These are phyloP conservation scores for Trichoderma asperelloides DNA, from an alignment of 495 filamentous ascomycete species.

Conservation along the genomic window DNA sequence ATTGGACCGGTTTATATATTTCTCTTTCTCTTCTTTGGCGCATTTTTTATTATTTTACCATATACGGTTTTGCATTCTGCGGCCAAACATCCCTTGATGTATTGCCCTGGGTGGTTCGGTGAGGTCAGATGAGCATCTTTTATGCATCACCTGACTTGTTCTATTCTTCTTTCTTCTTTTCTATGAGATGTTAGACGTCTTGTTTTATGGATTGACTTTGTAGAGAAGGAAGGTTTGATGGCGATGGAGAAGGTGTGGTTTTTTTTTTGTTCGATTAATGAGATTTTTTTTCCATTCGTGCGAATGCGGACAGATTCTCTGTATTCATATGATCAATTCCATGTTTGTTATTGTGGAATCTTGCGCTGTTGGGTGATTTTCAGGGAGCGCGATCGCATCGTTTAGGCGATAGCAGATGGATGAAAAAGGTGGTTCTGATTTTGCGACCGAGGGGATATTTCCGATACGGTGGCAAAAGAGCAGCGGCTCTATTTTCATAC, in stretches of 20 bases:
- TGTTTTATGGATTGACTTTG: background rate
- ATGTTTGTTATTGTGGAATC: background rate
- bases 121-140: background rate
- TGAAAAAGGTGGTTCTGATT: background rate
- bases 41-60: slow-evolving; percentile 4
- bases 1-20: slow-evolving; percentile 1
- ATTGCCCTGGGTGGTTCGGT: background rate
- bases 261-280: slow-evolving; percentile 6
- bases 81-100: background rate
- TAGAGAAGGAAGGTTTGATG: background rate
- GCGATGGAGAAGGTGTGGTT: background rate
- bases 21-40: slow-evolving; percentile 6
- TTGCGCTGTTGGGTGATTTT: background rate
- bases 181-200: slow-evolving; percentile 1
- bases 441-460: background rate
- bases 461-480: background rate
- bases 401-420: background rate
- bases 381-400: background rate
- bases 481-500: background rate
- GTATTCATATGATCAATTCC: background rate
- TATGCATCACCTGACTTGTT: background rate
- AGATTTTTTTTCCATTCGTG: background rate
- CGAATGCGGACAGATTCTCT: background rate
- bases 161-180: background rate
- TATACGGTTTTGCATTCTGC: background rate